Conservation (phyloP, 2,329 filamentous ascomycete species). For the Neofusicoccum umdonicola region DNA sequence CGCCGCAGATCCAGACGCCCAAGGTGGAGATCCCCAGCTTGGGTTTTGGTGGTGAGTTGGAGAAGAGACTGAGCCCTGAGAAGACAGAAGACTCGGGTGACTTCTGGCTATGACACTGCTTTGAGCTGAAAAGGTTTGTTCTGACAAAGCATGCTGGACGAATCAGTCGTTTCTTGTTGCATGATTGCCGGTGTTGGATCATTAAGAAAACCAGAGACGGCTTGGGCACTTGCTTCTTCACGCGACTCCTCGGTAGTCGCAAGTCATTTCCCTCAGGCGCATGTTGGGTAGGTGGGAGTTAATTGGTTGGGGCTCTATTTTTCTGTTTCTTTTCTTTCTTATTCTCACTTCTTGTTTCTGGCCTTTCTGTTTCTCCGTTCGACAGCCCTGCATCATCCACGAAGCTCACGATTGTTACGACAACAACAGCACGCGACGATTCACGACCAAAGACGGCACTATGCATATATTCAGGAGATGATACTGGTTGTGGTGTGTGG, state of each 20-base stretch:
- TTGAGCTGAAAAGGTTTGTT: neutral
- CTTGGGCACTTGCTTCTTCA: neutral
- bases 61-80: neutral
- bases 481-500: neutral
- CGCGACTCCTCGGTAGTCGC: neutral
- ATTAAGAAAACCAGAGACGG: conserved; percentile 5
- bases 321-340: neutral
- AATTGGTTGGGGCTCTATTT: conserved; percentile 4
- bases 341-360: neutral
- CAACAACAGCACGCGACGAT: conserved; percentile 14
- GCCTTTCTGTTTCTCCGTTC: neutral
- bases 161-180: neutral
- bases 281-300: conserved; percentile 11
- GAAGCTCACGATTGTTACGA: conserved; percentile 15
- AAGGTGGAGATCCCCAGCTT: conserved; percentile 32
- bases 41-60: conserved; percentile 9
- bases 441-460: conserved; percentile 13
- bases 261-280: neutral
- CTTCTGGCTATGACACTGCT: conserved; percentile 9
- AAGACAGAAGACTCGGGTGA: conserved; percentile 4
- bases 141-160: neutral
- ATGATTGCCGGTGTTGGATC: conserved; percentile 1
- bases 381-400: conserved; percentile 7
- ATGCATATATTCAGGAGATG: neutral
- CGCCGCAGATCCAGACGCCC: conserved; percentile 38